These are phyloP conservation scores for Phycomyces nitens DNA, from an alignment of 192 early-diverging fungal species.

Conservation along the genomic window DNA sequence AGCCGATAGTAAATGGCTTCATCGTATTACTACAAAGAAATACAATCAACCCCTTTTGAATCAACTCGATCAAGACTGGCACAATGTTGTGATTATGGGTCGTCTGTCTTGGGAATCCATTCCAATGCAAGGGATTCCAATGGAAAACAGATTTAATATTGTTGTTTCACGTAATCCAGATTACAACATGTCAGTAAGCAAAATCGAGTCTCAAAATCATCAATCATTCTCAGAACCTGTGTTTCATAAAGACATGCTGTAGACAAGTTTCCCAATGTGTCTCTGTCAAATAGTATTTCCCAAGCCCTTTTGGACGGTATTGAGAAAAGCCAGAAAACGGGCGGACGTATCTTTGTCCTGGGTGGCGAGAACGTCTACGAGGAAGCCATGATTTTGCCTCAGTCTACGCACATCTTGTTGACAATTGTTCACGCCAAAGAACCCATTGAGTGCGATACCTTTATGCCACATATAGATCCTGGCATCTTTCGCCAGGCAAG, in stretches of 20 bases:
- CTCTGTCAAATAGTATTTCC: constrained; percentile 2
- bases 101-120: constrained; percentile 88
- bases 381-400: constrained; percentile 54
- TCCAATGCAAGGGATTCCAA: constrained; percentile 69
- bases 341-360: constrained; percentile 63
- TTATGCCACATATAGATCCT: constrained; percentile 59
- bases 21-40: constrained; percentile 52
- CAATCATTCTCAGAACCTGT: neutral
- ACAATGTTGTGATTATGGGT: constrained; percentile 92
- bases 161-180: constrained; percentile 66
- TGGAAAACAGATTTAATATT: constrained; percentile 76
- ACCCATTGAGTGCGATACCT: constrained; percentile 70
- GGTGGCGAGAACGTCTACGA: constrained; percentile 75
- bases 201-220: neutral
- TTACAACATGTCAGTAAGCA: constrained; percentile 27
- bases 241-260: neutral
- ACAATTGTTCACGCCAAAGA: constrained; percentile 52
- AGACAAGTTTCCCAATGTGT: constrained; percentile 2
- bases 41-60: neutral
- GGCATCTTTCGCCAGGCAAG: constrained; percentile 31
- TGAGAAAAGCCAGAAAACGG: constrained; percentile 7
- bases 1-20: constrained; percentile 79
- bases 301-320: constrained; percentile 36
- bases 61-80: neutral
- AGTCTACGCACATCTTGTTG: constrained; percentile 60